Base-by-base conservation (phyloP, 139 green algal genomes). In the Chlamydomonas sphaeroides region DNA sequence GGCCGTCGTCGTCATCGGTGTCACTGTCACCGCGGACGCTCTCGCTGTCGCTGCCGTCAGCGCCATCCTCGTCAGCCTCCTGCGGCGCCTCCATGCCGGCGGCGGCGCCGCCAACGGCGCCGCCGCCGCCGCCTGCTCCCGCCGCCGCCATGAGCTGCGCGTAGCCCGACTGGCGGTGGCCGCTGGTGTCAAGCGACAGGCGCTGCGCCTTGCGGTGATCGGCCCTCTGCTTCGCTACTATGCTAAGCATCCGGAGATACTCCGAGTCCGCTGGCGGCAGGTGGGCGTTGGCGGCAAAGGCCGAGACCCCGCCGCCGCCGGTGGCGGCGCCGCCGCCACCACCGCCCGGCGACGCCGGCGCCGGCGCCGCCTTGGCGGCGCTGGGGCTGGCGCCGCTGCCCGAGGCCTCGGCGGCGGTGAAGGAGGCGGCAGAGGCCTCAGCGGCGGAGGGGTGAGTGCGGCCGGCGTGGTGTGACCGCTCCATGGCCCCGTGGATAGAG, bases 201-300 rank as follows among this genome's bases (percentile, higher is more conserved):
- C 89, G 78, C 73, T 85, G 84, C 17, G 87, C 57, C 79, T 92
- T 92, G 56, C 86, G 86, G 66, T 92, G 89, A 79, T 92, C 86
- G 42, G 79, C 71, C 0, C 86, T 84, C 86, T 87, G 81, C 36
- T 45, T 62, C 35, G 84, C 79, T 36, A 86, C 83, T 23, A 63
- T 69, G 36, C 63, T 71, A 14, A 92, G 79, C 39, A 92, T 87
- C 18, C 68, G 61, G 30, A 89, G 33, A 61, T 84, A 57, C 33
- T 74, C 70, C 17, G 4, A 42, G 65, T 48, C 68, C n/a, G 20
- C 53, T 10, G 45, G 45, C 45, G 14, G 45, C 11, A 10, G 10
- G 45, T 53, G 45, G 11, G 45, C 11, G 78, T 56, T 28, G 66
- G n/a, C 67, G 8, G 21, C n/a, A n/a, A n/a, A n/a, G n/a, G n/a